A percentile compares a stretch with the other conserved stretches of the same genome.
These are phyloP conservation scores for Discostella stelligeroides DNA, from an alignment of 108 stramenopile genomes.

Conservation along the genomic window DNA sequence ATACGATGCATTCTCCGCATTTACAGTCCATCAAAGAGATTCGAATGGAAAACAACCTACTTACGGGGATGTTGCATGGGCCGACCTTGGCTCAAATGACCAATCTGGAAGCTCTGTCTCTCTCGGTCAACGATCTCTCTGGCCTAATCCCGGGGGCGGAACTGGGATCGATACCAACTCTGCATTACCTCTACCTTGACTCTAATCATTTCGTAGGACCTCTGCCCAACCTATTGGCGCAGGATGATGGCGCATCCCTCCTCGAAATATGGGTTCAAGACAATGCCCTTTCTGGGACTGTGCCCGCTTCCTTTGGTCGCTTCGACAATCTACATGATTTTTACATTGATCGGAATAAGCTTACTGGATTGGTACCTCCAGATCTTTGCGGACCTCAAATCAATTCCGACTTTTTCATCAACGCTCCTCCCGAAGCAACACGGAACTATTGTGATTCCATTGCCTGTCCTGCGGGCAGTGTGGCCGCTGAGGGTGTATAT, in stretches of 20 bases:
- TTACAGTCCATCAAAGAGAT: conserved; percentile 37
- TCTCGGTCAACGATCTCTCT: conserved; percentile 48
- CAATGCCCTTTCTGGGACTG: conserved; percentile 59
- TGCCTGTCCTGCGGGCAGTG: conserved; percentile 53
- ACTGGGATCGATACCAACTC: conserved; percentile 30
- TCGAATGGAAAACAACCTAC: conserved; percentile 36
- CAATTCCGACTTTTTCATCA: conserved; percentile 49
- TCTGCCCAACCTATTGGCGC: conserved; percentile 32
- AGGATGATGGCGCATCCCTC: conserved; percentile 16
- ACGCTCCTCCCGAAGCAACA: conserved; percentile 11
- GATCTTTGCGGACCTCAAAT: conserved; percentile 46
- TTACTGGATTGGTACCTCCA: conserved; percentile 43
- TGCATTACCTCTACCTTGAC: conserved; percentile 46
- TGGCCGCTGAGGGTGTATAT: conserved; percentile 46
- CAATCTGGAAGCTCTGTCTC: conserved; percentile 40
- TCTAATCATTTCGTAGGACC: conserved; percentile 51
- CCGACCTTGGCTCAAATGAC: conserved; percentile 18
- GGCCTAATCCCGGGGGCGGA: conserved; percentile 47
- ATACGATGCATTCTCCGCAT: conserved; percentile 29
- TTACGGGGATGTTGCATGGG: conserved; percentile 39
- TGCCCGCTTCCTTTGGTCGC: conserved; percentile 42
- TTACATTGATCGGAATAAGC: conserved; percentile 49
- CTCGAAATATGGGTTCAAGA: conserved; percentile 56
- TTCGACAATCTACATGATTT: conserved; percentile 43
- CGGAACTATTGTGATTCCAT: conserved; percentile 53